Evolutionary conservation across 768 basidiomycete species (phyloP), one percentile per base, ranked within the genome.

Genomic region (Rhodotorula babjevae): DNA sequence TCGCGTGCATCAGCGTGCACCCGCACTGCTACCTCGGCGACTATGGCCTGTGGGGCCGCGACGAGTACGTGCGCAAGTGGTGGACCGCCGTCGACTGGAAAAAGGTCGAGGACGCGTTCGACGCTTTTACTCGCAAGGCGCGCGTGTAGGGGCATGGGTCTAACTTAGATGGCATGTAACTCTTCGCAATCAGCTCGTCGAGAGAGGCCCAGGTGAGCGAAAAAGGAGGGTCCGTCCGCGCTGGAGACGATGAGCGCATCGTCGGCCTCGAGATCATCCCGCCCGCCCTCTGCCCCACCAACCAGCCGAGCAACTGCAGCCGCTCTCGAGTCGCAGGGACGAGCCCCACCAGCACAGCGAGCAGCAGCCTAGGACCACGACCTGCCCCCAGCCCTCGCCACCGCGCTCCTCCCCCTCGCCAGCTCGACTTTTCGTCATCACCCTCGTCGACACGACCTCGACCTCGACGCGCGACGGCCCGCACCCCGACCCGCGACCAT

Each of bases 31-130:
- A 92, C 91, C 84, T 95, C 78, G 84, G 84, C 61, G 88, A 89
- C 31, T 92, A 89, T 75, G 92, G 92, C 10, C 86, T 95, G 10
- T 93, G 91, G 90, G 92, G 93, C 36, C 90, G 91, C 81, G 91
- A 94, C 80, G 85, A 85, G 76, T 95, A 92, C 85, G 79, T 94
- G 79, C 86, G 84, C 77, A 85, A 88, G 79, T 92, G 93, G 82
- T 95, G 92, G 91, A 84, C 83, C 18, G 89, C 89, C 31, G 81
- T 94, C 65, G 84, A 95, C 80, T 95, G 92, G 92, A 77, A 81
- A 52, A 86, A 85, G 78, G 86, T 90, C 71, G 79, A 75, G 63
- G 60, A 66, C 56, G 64, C 64, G 57, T 77, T 67, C 63, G 64
- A 69, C 9, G 66, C 46, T 46, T 69, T 75, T 27, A 66, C 31